Evolutionary conservation across 2,329 filamentous ascomycete species (phyloP), one percentile per base, ranked within the genome.

Genomic region (Pestalotiopsis sp.): DNA sequence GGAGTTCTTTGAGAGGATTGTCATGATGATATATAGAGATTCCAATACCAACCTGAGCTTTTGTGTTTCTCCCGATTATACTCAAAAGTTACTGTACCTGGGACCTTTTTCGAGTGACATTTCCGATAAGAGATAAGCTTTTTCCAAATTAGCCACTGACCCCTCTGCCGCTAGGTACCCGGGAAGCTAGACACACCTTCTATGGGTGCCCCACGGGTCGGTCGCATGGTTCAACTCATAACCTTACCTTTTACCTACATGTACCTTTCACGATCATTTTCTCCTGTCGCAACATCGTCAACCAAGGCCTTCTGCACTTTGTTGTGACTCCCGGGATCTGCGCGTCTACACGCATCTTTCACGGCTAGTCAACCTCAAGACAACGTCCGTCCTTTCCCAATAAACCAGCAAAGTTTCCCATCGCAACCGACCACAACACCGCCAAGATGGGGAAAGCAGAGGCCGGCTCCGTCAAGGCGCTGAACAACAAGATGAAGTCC

Each of bases 401-500:
- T 20, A 22, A n/a, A 20, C 2, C 44, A n/a, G 7, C 14, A 52
- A 22, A 52, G 44, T n/a, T 52, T 52, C 44, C 44, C 44, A 22
- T 52, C 17, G 44, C 44, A 14, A 52, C 44, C 26, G 5, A 6
- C 20, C 58, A 10, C 26, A 61, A 38, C 38, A 61, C 58, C 35
- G 73, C 75, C 82, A 91, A 78, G 65, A 98, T 98, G 95, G 91
- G 91, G 65, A 93, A 93, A 84, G 96, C 96, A 75, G 96, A 98
- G 84, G 90, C 93, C 66, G 96, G 96, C 71, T 93, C 91, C 67
- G 94, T 91, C n/a, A 98, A 98, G 82, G 88, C 93, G 78, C 87
- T 98, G 69, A 89, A 88, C 81, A 98, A 98, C 83, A 92, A 94
- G 81, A 91, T 97, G 83, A 98, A 97, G 81, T 88, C 89, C 70